These are phyloP conservation scores for Penicillium psychrofluorescens DNA, from an alignment of 495 filamentous ascomycete genomes.

Conservation along the genomic window DNA sequence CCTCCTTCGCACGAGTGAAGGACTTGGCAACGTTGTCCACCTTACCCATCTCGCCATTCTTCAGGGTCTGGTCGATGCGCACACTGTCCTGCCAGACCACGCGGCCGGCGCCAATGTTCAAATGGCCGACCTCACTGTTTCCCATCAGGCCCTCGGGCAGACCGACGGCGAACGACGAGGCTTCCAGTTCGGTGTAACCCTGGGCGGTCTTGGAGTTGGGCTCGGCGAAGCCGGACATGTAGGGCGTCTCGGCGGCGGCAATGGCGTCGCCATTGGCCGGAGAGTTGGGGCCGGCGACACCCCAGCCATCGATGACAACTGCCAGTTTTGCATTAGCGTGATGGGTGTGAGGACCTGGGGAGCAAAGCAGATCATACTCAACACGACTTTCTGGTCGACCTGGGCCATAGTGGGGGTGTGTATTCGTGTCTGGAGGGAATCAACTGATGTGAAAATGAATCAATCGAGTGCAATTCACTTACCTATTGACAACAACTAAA, in stretches of 20 bases:
- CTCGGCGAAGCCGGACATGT: slow-evolving; percentile 72
- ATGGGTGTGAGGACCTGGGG: slow-evolving; percentile 6
- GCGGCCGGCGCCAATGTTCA: slow-evolving; percentile 96
- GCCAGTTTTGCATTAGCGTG: slow-evolving; percentile 14
- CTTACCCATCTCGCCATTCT: slow-evolving; percentile 74
- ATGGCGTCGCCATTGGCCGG: slow-evolving; percentile 89
- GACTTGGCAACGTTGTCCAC: slow-evolving; percentile 71
- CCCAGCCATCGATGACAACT: slow-evolving; percentile 99
- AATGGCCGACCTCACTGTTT: slow-evolving; percentile 94
- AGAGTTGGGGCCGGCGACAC: slow-evolving; percentile 71
- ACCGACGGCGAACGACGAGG: slow-evolving; percentile 91
- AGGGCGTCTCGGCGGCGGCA: slow-evolving; percentile 80
- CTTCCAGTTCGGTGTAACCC: slow-evolving; percentile 83
- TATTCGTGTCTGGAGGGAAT: neutral
- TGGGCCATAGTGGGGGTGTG: slow-evolving; percentile 53
- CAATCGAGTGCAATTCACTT: slow-evolving; percentile 1
- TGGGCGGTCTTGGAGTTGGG: slow-evolving; percentile 57
- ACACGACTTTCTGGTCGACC: slow-evolving; percentile 85
- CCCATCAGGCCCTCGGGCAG: slow-evolving; percentile 97
- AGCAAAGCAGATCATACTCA: slow-evolving; percentile 56
- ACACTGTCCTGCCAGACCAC: slow-evolving; percentile 99
- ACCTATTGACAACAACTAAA: slow-evolving; percentile 14
- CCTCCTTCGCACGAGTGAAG: slow-evolving; percentile 74
- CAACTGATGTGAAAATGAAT: neutral
- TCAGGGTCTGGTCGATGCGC: slow-evolving; percentile 90